phyloP scores from a whole-genome alignment of 2,329 filamentous ascomycete species.

The Xylariales sp. region DNA sequence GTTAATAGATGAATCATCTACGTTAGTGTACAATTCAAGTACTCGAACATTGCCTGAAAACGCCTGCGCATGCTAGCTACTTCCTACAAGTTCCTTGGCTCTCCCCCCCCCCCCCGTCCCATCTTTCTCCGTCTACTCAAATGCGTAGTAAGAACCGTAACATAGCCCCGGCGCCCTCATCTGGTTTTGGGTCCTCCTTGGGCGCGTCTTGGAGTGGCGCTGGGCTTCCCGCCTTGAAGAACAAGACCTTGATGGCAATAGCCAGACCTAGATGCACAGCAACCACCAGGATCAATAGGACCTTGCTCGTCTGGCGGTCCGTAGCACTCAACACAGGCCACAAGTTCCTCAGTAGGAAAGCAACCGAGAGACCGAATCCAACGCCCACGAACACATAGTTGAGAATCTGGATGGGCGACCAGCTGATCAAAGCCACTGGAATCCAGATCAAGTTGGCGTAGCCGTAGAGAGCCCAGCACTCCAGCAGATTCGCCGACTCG shows the following conservation, averaged over 20 bases:
- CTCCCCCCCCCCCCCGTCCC: background rate
- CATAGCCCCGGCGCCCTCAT: conserved; percentile 12
- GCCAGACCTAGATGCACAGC: conserved; percentile 83
- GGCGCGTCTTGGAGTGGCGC: conserved; percentile 24
- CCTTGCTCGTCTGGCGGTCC: conserved; percentile 85
- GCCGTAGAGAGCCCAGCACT: conserved; percentile 93
- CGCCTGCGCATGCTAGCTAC: conserved; percentile 2
- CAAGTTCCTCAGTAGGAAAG: conserved; percentile 79
- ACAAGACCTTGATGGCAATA: conserved; percentile 91
- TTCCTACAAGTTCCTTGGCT: background rate
- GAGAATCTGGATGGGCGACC: conserved; percentile 77
- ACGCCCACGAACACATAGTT: conserved; percentile 93
- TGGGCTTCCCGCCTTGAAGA: conserved; percentile 80
- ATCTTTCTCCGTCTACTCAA: background rate
- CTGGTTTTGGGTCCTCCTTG: conserved; percentile 12
- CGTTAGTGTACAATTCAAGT: conserved; percentile 8
- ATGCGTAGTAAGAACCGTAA: conserved; percentile 7
- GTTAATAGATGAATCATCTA: background rate
- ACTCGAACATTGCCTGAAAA: background rate
- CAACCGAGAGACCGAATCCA: conserved; percentile 76
- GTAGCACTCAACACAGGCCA: conserved; percentile 91
- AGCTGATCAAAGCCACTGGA: conserved; percentile 84
- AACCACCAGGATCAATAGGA: conserved; percentile 78
- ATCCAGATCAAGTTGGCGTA: conserved; percentile 98
- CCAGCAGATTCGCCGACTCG: conserved; percentile 85